Conservation (phyloP, 306 rosid genomes). For the Vigna unguiculata region DNA sequence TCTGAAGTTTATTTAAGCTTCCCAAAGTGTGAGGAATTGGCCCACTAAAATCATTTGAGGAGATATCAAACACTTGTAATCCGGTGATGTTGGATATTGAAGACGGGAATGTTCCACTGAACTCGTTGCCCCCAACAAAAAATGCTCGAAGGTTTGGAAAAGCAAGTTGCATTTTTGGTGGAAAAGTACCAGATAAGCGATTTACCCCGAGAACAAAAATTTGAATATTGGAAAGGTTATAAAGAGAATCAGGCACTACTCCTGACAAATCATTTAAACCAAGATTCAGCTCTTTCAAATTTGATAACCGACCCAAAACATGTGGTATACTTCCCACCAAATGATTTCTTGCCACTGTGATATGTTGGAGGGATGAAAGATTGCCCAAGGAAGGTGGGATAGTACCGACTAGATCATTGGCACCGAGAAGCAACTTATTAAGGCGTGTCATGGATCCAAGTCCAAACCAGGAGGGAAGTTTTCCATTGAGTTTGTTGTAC, state of each 20-base stretch:
- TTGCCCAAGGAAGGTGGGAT: slow-evolving; percentile 46
- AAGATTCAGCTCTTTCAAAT: neutral
- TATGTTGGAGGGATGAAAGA: slow-evolving; percentile 3
- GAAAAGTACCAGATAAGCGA: slow-evolving; percentile 22
- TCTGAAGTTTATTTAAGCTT: slow-evolving; percentile 8
- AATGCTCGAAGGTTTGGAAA: slow-evolving; percentile 19
- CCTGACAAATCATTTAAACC: slow-evolving; percentile 7
- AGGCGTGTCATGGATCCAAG: slow-evolving; percentile 12
- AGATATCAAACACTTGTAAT: slow-evolving; percentile 1
- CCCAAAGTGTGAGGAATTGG: slow-evolving; percentile 34
- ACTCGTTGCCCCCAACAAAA: neutral
- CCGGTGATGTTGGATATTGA: slow-evolving; percentile 42
- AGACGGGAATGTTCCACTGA: slow-evolving; percentile 24
- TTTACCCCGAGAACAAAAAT: neutral
- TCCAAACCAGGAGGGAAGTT: slow-evolving; percentile 42
- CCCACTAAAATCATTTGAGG: slow-evolving; percentile 9
- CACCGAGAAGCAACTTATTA: neutral
- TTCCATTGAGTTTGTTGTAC: slow-evolving; percentile 9
- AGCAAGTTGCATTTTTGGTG: slow-evolving; percentile 33
- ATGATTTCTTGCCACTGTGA: slow-evolving; percentile 10
- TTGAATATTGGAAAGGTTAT: slow-evolving; percentile 43
- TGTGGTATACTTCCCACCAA: slow-evolving; percentile 40
- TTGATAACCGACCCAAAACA: slow-evolving; percentile 31
- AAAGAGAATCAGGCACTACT: slow-evolving; percentile 36
- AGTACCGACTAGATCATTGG: slow-evolving; percentile 37